Base-by-base conservation (phyloP, 2,329 filamentous ascomycete species). In the Pseudogymnoascus sp. region DNA sequence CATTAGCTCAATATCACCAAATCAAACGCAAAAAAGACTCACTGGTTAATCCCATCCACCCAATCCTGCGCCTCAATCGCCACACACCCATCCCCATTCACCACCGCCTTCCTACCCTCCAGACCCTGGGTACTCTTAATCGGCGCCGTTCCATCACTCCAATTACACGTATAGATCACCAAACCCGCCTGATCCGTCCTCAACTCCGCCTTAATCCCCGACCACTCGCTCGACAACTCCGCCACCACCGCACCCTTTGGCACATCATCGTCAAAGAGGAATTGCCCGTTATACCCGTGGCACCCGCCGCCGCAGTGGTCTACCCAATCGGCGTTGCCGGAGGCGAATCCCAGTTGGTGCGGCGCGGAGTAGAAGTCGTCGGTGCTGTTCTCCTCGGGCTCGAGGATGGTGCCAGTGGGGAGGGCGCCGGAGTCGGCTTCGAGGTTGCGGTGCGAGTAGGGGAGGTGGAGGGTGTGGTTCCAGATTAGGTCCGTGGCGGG, bases 11-110 rank as follows among this genome's bases (percentile, higher is more conserved):
- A 29, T 62, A 45, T 37, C 45, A 61, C 47, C 14, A 54, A 54
- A 31, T 11, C 1, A 54, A 31, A 31, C 10, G 1, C 7, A 4
- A 29, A 6, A 31, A 6, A 31, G 3, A 54, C 47, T 54, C 47
- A 34, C 47, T 89, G 82, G 73, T 91, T 92, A 74, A 92, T 89
- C 2, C 83, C 88, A 72, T 91, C 88, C 65, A 90, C 89, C 79
- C 86, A 92, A 71, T 89, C 88, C 73, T 91, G 85, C 2, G 89
- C 86, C 76, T 92, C 89, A 71, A 92, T 84, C 34, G 90, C 89
- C 5, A 91, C 73, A 71, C 88, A 92, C 18, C 86, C 88, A 70
- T 86, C 87, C 72, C 88, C 73, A 63, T 78, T 76, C 6, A 85
- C 80, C 39, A 68, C 67, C 66, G 73, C 78, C 47, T 70, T 74